These are phyloP conservation scores for Plasmodium adleri DNA, from an alignment of 169 alveolate genomes.

Conservation along the genomic window DNA sequence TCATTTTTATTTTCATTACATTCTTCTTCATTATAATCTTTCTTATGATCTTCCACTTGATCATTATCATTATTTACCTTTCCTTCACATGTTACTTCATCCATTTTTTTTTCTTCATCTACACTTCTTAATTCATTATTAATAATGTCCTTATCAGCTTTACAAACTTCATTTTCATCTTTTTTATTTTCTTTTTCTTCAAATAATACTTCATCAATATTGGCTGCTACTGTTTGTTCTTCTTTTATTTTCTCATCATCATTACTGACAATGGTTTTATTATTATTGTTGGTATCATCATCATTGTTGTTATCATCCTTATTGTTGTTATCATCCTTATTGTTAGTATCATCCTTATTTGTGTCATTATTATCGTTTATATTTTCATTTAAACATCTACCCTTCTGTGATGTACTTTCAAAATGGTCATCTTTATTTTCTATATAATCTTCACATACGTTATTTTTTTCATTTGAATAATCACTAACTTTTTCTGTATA, in stretches of 20 bases:
- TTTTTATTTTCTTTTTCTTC: slow-evolving; percentile 4
- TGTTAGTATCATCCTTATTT: too few relatives aligned
- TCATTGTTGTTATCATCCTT: too few relatives aligned
- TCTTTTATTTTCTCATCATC: slow-evolving; percentile 7
- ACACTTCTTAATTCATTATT: neutral
- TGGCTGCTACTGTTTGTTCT: neutral
- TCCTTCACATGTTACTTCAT: neutral
- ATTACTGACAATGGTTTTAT: neutral
- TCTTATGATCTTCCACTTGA: neutral
- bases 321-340: too few relatives aligned
- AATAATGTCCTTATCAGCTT: slow-evolving; percentile 14
- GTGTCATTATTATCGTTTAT: neutral
- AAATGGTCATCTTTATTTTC: too few relatives aligned
- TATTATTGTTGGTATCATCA: neutral
- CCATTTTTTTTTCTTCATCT: slow-evolving; percentile 15
- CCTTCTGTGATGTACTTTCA: neutral
- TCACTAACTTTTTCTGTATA: too few relatives aligned
- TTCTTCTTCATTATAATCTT: neutral
- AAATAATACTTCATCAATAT: slow-evolving; percentile 1
- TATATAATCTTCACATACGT: too few relatives aligned
- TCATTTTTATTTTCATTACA: neutral
- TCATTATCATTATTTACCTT: neutral
- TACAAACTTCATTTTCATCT: slow-evolving; percentile 9
- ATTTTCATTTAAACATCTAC: neutral
- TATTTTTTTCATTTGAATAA: too few relatives aligned